A percentile compares a stretch with the other conserved stretches of the same genome.
Conservation (phyloP, 192 early-diverging fungal genomes). For the Backusella westeae region DNA sequence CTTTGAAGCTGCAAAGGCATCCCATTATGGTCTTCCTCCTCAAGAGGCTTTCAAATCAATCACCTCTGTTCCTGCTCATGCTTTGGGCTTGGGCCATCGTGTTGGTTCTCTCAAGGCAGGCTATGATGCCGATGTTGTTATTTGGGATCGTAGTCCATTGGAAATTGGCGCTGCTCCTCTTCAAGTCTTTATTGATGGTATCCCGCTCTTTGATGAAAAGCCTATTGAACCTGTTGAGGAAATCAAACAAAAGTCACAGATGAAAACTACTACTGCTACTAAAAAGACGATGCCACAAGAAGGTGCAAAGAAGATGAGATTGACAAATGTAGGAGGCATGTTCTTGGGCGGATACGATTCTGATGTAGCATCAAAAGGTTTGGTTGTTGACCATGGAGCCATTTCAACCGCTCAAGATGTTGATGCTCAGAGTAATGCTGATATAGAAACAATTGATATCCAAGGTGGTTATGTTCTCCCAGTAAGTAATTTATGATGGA, state of each 20-base stretch:
- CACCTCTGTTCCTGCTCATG: conserved; percentile 69
- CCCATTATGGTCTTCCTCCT: conserved; percentile 67
- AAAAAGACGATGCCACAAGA: conserved; percentile 18
- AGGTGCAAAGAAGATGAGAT: background rate
- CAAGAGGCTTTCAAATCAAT: conserved; percentile 58
- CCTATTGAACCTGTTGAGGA: conserved; percentile 17
- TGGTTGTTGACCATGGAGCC: conserved; percentile 19
- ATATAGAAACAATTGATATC: conserved; percentile 44
- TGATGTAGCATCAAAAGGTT: background rate
- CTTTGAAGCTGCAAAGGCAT: conserved; percentile 73
- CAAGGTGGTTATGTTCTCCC: conserved; percentile 60
- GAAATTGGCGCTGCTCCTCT: conserved; percentile 68
- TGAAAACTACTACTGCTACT: conserved; percentile 4
- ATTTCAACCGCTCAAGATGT: conserved; percentile 49
- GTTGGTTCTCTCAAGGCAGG: conserved; percentile 62
- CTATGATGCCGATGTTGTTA: conserved; percentile 79
- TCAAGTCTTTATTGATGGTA: conserved; percentile 74
- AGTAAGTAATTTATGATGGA: conserved; percentile 28
- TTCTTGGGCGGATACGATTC: background rate
- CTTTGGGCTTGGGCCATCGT: conserved; percentile 64
- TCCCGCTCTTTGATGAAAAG: conserved; percentile 50
- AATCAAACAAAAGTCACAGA: conserved; percentile 24
- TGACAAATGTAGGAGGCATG: conserved; percentile 35
- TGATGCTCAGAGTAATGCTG: conserved; percentile 1
- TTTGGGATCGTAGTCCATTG: conserved; percentile 75